Conservation (phyloP, 1,284 basidiomycete genomes). For the Marasmius fiardii region DNA sequence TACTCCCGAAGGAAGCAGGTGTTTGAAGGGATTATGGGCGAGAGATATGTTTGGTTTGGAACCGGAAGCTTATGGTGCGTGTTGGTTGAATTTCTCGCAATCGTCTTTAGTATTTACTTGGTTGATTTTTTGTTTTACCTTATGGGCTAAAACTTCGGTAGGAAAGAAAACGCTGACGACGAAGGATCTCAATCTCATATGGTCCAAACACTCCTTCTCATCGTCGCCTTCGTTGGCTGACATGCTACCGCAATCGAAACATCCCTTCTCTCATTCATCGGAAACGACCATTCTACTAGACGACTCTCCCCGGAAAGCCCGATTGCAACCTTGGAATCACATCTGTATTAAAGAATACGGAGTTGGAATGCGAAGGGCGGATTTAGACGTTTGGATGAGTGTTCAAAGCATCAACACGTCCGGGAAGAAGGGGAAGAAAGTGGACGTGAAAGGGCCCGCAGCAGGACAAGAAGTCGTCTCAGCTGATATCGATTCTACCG, state of each 20-base stretch:
- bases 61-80: conserved; percentile 59
- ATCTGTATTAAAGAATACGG: conserved; percentile 72
- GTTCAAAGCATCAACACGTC: conserved; percentile 8
- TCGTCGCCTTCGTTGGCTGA: conserved; percentile 27
- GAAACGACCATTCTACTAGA: conserved; percentile 77
- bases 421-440: conserved; percentile 9
- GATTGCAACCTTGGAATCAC: conserved; percentile 79
- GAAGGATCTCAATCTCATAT: conserved; percentile 77
- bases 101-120: conserved; percentile 8
- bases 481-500: background rate
- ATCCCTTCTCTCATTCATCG: conserved; percentile 45
- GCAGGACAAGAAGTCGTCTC: background rate
- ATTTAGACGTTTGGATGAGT: conserved; percentile 32
- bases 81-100: conserved; percentile 1
- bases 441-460: background rate
- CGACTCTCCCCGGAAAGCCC: conserved; percentile 77
- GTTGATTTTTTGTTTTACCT: conserved; percentile 4
- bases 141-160: conserved; percentile 18
- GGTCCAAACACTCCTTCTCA: conserved; percentile 34
- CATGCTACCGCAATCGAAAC: background rate
- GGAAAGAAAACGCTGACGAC: conserved; percentile 66
- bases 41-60: conserved; percentile 71
- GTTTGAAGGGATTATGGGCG: conserved; percentile 71
- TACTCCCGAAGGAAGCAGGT: conserved; percentile 21
- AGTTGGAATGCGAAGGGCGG: conserved; percentile 37